phyloP scores from a whole-genome alignment of 768 basidiomycete genomes.

The Cantharellus cinnabarinus region DNA sequence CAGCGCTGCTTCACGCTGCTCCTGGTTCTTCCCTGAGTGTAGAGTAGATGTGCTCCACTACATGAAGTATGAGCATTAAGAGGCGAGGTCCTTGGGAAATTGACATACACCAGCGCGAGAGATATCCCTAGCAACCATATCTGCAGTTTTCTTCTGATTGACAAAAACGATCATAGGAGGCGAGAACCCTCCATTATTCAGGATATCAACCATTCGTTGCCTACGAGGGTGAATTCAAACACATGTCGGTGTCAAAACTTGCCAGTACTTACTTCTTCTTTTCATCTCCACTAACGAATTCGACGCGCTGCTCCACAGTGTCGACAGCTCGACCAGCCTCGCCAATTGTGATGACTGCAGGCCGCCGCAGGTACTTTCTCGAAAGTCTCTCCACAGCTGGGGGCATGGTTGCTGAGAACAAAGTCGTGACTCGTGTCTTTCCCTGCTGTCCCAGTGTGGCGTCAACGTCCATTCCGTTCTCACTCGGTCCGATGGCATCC shows the following conservation, averaged over 20 bases:
- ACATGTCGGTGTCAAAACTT: neutral
- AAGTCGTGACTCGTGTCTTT: constrained; percentile 74
- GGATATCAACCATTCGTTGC: constrained; percentile 70
- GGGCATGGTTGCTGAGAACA: constrained; percentile 99
- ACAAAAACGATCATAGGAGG: constrained; percentile 97
- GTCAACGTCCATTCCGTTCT: constrained; percentile 60
- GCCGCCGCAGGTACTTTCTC: constrained; percentile 78
- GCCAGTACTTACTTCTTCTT: constrained; percentile 67
- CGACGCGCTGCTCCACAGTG: constrained; percentile 90
- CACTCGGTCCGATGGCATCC: constrained; percentile 76
- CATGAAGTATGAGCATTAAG: constrained; percentile 1
- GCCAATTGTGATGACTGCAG: constrained; percentile 93
- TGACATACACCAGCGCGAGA: constrained; percentile 63
- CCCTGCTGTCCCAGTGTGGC: constrained; percentile 30
- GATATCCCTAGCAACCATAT: constrained; percentile 91
- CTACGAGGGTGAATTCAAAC: constrained; percentile 20
- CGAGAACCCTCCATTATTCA: constrained; percentile 63
- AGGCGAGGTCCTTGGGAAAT: neutral
- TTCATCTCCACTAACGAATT: constrained; percentile 82
- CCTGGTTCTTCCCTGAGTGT: constrained; percentile 95
- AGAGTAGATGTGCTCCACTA: constrained; percentile 82
- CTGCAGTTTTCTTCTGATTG: constrained; percentile 98
- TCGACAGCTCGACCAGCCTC: constrained; percentile 96
- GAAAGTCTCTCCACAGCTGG: constrained; percentile 89
- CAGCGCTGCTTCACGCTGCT: constrained; percentile 85